Percentiles rank a stretch among this genome's conserved stretches.
phyloP scores from a whole-genome alignment of 1,284 basidiomycete species.

The Cystobasidium slooffiae region DNA sequence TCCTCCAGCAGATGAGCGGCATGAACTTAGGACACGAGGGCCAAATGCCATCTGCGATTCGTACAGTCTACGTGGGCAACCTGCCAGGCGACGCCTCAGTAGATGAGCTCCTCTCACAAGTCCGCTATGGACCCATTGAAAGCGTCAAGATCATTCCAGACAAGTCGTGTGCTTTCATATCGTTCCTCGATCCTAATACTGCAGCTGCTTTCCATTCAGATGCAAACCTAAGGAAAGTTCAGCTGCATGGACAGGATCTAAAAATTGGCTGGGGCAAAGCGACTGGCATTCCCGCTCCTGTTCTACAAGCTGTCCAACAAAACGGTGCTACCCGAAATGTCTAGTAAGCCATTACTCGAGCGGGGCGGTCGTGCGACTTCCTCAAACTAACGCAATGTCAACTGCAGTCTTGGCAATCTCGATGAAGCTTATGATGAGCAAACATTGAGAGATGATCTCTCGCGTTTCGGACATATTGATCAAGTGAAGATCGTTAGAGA shows the following conservation, averaged over 20 bases:
- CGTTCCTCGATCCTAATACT: conserved; percentile 87
- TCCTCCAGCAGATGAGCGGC: conserved; percentile 15
- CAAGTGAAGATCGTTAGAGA: conserved; percentile 97
- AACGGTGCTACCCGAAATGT: conserved; percentile 91
- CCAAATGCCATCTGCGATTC: conserved; percentile 2
- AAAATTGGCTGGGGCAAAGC: conserved; percentile 97
- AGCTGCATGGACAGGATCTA: conserved; percentile 87
- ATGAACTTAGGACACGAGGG: conserved; percentile 4
- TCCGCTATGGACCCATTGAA: conserved; percentile 96
- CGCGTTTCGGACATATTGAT: conserved; percentile 92
- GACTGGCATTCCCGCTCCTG: conserved; percentile 78
- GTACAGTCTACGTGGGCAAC: conserved; percentile 97
- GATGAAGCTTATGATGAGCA: conserved; percentile 88
- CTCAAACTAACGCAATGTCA: neutral
- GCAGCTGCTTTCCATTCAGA: conserved; percentile 94
- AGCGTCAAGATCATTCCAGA: conserved; percentile 94
- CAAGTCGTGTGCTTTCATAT: conserved; percentile 97
- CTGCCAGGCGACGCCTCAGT: conserved; percentile 94
- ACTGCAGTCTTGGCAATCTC: conserved; percentile 71
- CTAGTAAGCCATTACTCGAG: conserved; percentile 60
- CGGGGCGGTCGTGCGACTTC: too few species aligned
- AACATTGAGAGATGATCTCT: conserved; percentile 79
- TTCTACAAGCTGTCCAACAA: conserved; percentile 82
- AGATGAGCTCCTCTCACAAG: conserved; percentile 94
- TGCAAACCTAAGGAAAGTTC: conserved; percentile 86